A percentile compares a stretch with the other conserved stretches of the same genome.
Conservation (phyloP, 2,329 filamentous ascomycete species). For the Parastagonospora avenae region DNA sequence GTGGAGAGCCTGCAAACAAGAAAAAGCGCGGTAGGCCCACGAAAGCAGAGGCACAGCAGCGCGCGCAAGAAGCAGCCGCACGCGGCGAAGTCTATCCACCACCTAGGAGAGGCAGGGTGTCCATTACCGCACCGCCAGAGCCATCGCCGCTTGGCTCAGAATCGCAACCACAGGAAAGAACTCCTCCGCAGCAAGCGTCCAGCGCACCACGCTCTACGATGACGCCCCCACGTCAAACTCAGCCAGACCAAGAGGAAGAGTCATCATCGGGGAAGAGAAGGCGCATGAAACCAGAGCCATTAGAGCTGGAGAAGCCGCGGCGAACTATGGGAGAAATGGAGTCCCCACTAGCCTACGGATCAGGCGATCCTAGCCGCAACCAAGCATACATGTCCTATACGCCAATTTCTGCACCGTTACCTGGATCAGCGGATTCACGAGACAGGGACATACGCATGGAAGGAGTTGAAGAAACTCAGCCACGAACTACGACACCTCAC, state of each 20-base stretch:
- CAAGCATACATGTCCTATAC: conserved; percentile 42
- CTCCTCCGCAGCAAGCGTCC: conserved; percentile 32
- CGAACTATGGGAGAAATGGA: conserved; percentile 34
- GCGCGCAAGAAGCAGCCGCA: conserved; percentile 48
- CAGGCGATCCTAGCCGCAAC: conserved; percentile 32
- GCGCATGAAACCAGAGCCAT: conserved; percentile 36
- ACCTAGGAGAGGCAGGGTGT: conserved; percentile 40
- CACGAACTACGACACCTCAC: conserved; percentile 48
- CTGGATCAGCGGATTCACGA: conserved; percentile 37
- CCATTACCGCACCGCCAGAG: conserved; percentile 34
- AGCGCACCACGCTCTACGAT: conserved; percentile 22
- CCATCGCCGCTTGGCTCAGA: conserved; percentile 28
- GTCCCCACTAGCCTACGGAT: conserved; percentile 38
- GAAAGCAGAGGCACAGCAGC: conserved; percentile 53
- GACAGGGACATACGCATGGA: conserved; percentile 45
- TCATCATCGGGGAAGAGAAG: conserved; percentile 45
- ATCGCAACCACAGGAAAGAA: conserved; percentile 29
- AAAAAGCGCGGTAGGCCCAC: conserved; percentile 56
- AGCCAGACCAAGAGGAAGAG: conserved; percentile 35
- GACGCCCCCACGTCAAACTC: conserved; percentile 37
- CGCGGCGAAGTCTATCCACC: conserved; percentile 48
- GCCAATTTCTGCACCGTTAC: conserved; percentile 43
- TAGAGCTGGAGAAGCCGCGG: conserved; percentile 39
- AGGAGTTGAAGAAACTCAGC: conserved; percentile 45
- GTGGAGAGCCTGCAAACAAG: conserved; percentile 48